These are phyloP conservation scores for Coniochaeta sp. DNA, from an alignment of 2,329 filamentous ascomycete genomes.

Conservation along the genomic window DNA sequence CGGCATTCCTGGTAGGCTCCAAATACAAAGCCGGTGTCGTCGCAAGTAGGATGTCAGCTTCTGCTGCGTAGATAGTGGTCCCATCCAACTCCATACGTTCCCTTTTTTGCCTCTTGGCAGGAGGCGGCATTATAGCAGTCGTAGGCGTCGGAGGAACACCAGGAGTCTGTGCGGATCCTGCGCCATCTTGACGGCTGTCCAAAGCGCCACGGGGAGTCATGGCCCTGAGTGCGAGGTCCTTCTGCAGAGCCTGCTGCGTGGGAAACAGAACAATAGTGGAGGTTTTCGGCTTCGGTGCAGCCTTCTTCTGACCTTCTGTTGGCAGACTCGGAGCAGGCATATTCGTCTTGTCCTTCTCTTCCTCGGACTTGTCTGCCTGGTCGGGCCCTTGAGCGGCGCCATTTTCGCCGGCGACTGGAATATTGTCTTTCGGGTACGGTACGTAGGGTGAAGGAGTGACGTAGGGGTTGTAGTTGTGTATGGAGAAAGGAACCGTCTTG, in stretches of 20 bases:
- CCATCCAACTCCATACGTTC: slow-evolving; percentile 71
- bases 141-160: slow-evolving; percentile 57
- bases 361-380: slow-evolving; percentile 31
- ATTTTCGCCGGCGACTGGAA: slow-evolving; percentile 16
- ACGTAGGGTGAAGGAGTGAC: slow-evolving; percentile 84
- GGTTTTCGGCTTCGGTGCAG: slow-evolving; percentile 53
- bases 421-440: slow-evolving; percentile 58
- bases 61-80: slow-evolving; percentile 64
- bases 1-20: slow-evolving; percentile 63
- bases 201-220: slow-evolving; percentile 53
- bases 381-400: slow-evolving; percentile 20
- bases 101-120: slow-evolving; percentile 62
- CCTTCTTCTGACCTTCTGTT: slow-evolving; percentile 33
- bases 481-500: slow-evolving; percentile 66
- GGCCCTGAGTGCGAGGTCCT: slow-evolving; percentile 70
- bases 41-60: slow-evolving; percentile 67
- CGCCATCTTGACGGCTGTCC: slow-evolving; percentile 30
- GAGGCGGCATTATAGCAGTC: slow-evolving; percentile 48
- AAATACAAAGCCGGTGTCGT: slow-evolving; percentile 71
- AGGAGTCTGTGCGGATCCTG: slow-evolving; percentile 62
- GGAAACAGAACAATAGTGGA: slow-evolving; percentile 80
- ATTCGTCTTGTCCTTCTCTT: slow-evolving; percentile 50
- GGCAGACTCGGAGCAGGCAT: slow-evolving; percentile 45
- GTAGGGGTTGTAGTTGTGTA: slow-evolving; percentile 88
- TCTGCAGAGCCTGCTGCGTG: slow-evolving; percentile 66